Base-by-base conservation (phyloP, 2,329 filamentous ascomycete species). In the Epichloe typhina region DNA sequence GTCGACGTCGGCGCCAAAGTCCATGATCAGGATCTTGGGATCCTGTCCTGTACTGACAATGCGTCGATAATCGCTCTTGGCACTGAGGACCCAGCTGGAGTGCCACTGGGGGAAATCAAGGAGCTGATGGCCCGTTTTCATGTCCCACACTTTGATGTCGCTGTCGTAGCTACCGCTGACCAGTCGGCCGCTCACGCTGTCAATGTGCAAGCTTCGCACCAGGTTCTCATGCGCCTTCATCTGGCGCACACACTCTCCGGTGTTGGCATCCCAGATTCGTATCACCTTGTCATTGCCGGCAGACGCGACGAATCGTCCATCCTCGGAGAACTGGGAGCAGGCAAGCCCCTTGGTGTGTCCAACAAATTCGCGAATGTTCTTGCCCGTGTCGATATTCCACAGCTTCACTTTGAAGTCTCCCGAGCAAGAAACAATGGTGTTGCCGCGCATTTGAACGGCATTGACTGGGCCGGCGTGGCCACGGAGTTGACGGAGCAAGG, bases 11-110 rank as follows among this genome's bases (percentile, higher is more conserved):
- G 74, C 73, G 33, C 81, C 93, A 70, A 97, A 98, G 69, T 98
- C 93, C 75, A 97, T 84, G 53, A 98, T 85, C 52, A 97, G 71
- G 48, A 94, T 89, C 63, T 94, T 84, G 36, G 90, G 86, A 61
- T 96, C 90, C 67, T 98, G 93, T 47, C 90, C 93, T 0, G 91
- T 95, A 59, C 88, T 93, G 55, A 98, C 87, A 55, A 98, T 93
- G 54, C 93, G 82, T 53, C 91, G 78, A 67, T 97, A 97, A 64
- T 98, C 91, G 55, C 87, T 90, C 75, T 96, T 96, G 48, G 93
- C 93, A 56, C 88, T 90, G 53, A 98, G 72, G 62, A 98, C 94
- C 93, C 93, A 98, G 68, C 88, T 95, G 11, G 85, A 84, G 52
- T 95, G 95, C 89, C 90, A 97, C 86, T 2, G 23, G 83, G n/a